These are phyloP conservation scores for Lablab purpureus DNA, from an alignment of 306 rosid species.

Conservation along the genomic window DNA sequence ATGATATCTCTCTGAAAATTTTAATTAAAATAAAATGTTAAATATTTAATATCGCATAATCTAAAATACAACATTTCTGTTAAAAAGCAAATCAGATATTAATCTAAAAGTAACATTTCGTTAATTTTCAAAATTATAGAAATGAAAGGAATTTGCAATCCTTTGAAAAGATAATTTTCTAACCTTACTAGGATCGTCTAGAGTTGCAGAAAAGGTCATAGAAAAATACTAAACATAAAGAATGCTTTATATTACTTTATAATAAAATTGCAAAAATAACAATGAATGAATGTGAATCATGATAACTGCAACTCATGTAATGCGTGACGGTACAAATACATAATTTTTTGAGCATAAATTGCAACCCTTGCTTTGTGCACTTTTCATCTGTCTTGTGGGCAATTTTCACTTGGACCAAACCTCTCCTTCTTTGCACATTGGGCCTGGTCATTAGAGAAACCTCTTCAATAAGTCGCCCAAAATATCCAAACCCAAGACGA, in stretches of 20 bases:
- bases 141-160: background rate
- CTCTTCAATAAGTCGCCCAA: background rate
- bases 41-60: too few relatives aligned
- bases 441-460: conserved; percentile 63
- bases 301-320: background rate
- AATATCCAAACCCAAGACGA: background rate
- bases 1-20: too few relatives aligned
- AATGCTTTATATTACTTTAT: background rate
- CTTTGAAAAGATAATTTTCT: background rate
- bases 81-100: too few relatives aligned
- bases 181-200: background rate
- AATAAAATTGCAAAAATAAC: conserved; percentile 13
- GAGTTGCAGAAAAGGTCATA: background rate
- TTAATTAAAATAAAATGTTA: too few relatives aligned
- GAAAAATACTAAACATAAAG: background rate
- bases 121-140: background rate
- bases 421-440: conserved; percentile 67
- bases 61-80: too few relatives aligned
- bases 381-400: background rate
- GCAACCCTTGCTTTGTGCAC: background rate
- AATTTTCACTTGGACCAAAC: conserved; percentile 50
- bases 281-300: background rate
- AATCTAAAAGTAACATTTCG: too few relatives aligned
- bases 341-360: background rate
- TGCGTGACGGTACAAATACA: background rate